A percentile compares a stretch with the other conserved stretches of the same genome.
These are phyloP conservation scores for Pythium aristosporum DNA, from an alignment of 352 stramenopile species.

Conservation along the genomic window DNA sequence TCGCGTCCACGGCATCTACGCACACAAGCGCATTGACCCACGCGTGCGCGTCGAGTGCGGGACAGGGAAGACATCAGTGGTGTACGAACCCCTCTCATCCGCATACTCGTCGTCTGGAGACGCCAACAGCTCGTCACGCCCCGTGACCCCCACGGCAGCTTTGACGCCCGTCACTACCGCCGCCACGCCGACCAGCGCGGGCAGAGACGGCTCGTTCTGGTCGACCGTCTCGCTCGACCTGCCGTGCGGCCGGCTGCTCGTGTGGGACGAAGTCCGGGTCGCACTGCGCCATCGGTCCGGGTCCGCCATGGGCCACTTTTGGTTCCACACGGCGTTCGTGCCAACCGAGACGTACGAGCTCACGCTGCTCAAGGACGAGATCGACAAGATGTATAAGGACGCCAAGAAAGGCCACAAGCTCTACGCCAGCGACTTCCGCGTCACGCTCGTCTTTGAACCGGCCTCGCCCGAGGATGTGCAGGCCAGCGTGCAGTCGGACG, in stretches of 20 bases:
- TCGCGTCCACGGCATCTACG: conserved; percentile 42
- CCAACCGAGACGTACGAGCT: conserved; percentile 34
- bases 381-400: conserved; percentile 74
- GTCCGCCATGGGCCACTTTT: conserved; percentile 58
- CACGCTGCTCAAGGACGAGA: conserved; percentile 51
- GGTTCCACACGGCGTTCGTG: conserved; percentile 79
- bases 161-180: not conserved
- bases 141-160: not conserved
- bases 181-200: conserved; percentile 7
- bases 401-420: conserved; percentile 67
- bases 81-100: conserved; percentile 11
- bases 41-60: conserved; percentile 56
- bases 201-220: conserved; percentile 11
- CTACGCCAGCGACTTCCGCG: conserved; percentile 46
- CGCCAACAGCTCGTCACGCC: not conserved
- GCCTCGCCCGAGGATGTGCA: conserved; percentile 33
- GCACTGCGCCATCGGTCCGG: conserved; percentile 43
- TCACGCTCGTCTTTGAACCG: conserved; percentile 50
- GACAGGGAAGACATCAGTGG: not conserved
- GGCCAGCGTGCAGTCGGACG: conserved; percentile 12
- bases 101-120: not conserved
- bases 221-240: conserved; percentile 41
- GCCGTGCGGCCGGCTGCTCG: conserved; percentile 38
- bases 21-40: conserved; percentile 51
- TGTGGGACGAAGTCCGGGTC: conserved; percentile 69